Evolutionary conservation across 1,139 yeast species (phyloP).

Genomic region (Geotrichum europaeum): DNA sequence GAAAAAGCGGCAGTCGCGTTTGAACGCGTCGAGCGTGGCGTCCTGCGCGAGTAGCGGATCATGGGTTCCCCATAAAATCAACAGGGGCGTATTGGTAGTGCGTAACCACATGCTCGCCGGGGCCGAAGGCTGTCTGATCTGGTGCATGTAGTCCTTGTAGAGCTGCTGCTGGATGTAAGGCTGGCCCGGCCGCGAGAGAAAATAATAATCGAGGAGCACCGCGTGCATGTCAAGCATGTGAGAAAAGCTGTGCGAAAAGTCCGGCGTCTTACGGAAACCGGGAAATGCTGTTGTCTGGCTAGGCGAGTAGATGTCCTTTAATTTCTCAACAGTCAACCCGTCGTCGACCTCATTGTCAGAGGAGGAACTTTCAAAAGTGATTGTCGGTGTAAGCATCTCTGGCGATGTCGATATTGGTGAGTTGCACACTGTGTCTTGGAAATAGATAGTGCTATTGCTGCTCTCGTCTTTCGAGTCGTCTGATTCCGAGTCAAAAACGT

Average conservation of each 20-base stretch:
- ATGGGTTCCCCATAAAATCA: conserved; percentile 42
- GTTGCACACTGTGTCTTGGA: not conserved
- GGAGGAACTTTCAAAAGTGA: not conserved
- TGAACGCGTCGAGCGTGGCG: conserved; percentile 34
- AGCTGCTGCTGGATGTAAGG: conserved; percentile 34
- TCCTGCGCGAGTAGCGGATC: conserved; percentile 39
- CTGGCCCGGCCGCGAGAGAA: conserved; percentile 31
- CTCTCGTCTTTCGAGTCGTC: not conserved
- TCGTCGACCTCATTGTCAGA: not conserved
- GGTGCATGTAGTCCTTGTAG: conserved; percentile 39
- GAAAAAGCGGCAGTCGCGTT: conserved; percentile 33
- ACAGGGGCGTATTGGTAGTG: conserved; percentile 35
- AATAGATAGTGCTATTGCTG: not conserved
- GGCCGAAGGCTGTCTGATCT: not conserved
- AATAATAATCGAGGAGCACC: conserved; percentile 33
- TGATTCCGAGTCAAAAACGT: not conserved
- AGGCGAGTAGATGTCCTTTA: conserved; percentile 4
- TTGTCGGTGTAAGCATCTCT: not conserved
- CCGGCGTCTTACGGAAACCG: not conserved
- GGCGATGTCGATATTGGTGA: not conserved
- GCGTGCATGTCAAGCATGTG: conserved; percentile 35
- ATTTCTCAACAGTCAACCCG: conserved; percentile 1
- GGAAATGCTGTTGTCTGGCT: too few species aligned
- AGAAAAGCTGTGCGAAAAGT: not conserved
- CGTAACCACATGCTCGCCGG: conserved; percentile 33